These are phyloP conservation scores for Solanum habrochaites DNA, from an alignment of 257 asterid genomes.

Conservation along the genomic window DNA sequence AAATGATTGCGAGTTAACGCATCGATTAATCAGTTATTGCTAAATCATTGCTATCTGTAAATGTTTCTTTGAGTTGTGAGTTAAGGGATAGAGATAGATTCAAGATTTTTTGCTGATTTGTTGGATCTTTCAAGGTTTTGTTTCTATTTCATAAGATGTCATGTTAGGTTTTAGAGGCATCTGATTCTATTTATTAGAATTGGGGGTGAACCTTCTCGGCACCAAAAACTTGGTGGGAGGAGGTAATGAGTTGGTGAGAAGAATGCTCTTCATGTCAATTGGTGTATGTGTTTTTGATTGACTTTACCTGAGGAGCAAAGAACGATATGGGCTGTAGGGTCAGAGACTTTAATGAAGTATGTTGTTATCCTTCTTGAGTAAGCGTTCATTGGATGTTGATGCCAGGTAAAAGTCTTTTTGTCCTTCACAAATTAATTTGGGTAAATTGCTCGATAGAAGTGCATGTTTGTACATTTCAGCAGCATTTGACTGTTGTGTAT, in stretches of 20 bases:
- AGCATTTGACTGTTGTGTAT: neutral
- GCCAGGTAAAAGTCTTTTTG: constrained; percentile 45
- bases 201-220: neutral
- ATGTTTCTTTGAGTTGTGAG: neutral
- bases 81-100: neutral
- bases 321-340: constrained; percentile 62
- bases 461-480: neutral
- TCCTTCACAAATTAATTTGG: neutral
- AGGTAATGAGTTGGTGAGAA: neutral
- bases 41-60: neutral
- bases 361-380: constrained; percentile 98
- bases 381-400: constrained; percentile 80
- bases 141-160: neutral
- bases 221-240: neutral
- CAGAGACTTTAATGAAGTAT: constrained; percentile 41
- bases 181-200: neutral
- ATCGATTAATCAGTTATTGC: neutral
- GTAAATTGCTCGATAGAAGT: neutral
- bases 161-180: neutral
- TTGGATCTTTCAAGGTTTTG: neutral
- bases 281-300: constrained; percentile 18
- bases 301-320: constrained; percentile 17
- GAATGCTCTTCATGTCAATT: neutral
- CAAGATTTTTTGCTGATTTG: neutral
- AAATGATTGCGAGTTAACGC: neutral